Evolutionary conservation across 106 monocot genomes (phyloP).

Genomic region (Acorus calamus): DNA sequence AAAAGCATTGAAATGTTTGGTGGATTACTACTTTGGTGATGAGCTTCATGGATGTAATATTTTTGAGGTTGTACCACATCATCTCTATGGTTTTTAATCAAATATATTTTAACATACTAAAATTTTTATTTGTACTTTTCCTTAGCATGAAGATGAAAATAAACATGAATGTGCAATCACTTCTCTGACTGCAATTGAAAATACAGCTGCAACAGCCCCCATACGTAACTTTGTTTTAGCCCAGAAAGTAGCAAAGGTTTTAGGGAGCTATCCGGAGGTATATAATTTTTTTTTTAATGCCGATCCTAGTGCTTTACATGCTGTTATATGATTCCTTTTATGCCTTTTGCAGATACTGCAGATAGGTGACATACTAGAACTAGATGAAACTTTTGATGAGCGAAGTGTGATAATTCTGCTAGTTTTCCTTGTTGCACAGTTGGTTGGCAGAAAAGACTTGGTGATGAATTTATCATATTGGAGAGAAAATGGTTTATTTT

Average conservation of each 20-base stretch:
- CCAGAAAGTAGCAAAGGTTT: constrained; percentile 10
- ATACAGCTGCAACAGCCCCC: neutral
- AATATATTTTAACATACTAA: neutral
- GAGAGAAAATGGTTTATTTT: too few species aligned
- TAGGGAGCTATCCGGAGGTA: constrained; percentile 34
- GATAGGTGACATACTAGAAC: constrained; percentile 22
- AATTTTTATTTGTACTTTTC: neutral
- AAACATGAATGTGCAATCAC: constrained; percentile 1
- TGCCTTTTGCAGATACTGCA: constrained; percentile 22
- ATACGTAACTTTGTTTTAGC: constrained; percentile 11
- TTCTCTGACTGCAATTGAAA: neutral
- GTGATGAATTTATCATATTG: constrained; percentile 14
- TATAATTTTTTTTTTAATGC: constrained; percentile 2
- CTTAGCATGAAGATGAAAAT: constrained; percentile 10
- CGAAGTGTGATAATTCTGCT: constrained; percentile 32
- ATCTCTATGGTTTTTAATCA: too few species aligned
- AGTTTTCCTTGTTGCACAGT: constrained; percentile 33
- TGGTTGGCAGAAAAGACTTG: constrained; percentile 17
- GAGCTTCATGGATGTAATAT: constrained; percentile 1
- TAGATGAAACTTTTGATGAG: constrained; percentile 29
- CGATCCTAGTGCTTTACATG: neutral
- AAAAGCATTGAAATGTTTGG: constrained; percentile 26
- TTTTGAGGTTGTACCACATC: too few species aligned
- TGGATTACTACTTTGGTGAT: constrained; percentile 30
- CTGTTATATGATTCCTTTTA: neutral